Evolutionary conservation across 2,329 filamentous ascomycete species (phyloP), one percentile per base, ranked within the genome.

Genomic region (Cadophora sp.): DNA sequence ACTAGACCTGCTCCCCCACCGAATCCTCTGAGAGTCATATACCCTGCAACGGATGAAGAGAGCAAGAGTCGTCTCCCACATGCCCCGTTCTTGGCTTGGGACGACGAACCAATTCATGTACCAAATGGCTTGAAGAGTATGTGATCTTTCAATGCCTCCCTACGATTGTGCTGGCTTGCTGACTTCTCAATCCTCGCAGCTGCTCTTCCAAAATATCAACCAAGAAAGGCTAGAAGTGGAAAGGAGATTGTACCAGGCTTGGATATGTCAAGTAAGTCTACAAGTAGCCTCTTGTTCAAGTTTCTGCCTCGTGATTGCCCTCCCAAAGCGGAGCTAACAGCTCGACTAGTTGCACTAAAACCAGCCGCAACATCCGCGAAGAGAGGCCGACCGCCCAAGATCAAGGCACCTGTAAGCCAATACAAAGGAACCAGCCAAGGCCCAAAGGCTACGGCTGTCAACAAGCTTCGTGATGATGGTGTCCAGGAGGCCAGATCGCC

Each of bases 161-260:
- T 22, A 27, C 29, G 27, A 55, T 3, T 37, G 9, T 46, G n/a
- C 4, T 9, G 3, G 12, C 51, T 46, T 12, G 16, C 34, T 61
- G 40, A 61, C 58, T 29, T 40, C 3, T 50, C 26, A 2, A 34
- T 11, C 11, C 59, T 24, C 51, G 29, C 60, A 77, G 75, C 72
- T 65, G 75, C 75, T 3, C 71, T 77, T 51, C 76, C 76, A 12
- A 77, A 77, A 64, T 78, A 74, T 66, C 72, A 76, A 46, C 74
- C 74, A 22, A 71, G 76, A 53, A 78, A 73, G 64, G 73, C 76
- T 29, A 72, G 67, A 63, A 77, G 75, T 65, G 76, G 76, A 50
- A 74, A 72, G 63, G 74, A 75, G 26, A 68, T 76, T 34, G 71
- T 77, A 56, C 73, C 74, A 19, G 76, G 76, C 7, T 71, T 76